Base-by-base conservation (phyloP, 2,329 filamentous ascomycete genomes). In the Penicillium sp. region DNA sequence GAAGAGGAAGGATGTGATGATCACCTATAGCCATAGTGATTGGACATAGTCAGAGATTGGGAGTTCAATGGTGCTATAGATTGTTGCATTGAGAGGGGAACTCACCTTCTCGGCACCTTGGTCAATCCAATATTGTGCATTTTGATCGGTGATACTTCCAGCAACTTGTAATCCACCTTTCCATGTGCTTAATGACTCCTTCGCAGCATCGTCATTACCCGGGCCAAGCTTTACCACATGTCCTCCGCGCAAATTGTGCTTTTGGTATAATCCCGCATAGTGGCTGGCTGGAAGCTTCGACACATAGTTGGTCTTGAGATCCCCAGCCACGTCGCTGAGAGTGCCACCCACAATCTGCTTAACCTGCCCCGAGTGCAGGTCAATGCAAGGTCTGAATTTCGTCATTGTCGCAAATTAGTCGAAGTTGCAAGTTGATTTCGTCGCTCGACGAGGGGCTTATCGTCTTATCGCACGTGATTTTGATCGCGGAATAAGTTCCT, bases 311-410 rank as follows among this genome's bases (percentile, higher is more conserved):
- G 93, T 98, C 78, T 91, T 89, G 55, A 98, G 83, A 55, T 84
- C 81, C 7, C 82, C 74, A 1, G 84, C 84, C 9, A 82, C 74
- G 71, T 84, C 84, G 77, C 89, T 89, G 60, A 99, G 84, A 1
- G 95, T 98, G 58, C 95, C 93, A 66, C 95, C 95, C 41, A 99
- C 93, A 67, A 99, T 99, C 76, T 99, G 95, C 80, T 99, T 99
- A 58, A 99, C 95, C 72, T 93, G 89, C 14, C 95, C 95, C n/a
- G 93, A 89, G 75, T 99, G 95, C 52, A 99, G 85, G 78, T 99
- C 95, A 75, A 99, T 98, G 72, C 95, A 99, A 21, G 95, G 95
- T 39, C 95, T 84, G 72, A 99, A 99, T 66, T 88, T 87, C 3
- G 95, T 98, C 95, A 99, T 96, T 44, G 61, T 78, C 9, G 49